Base-by-base conservation (phyloP, 768 basidiomycete genomes). In the Stropharia rugosoannulata region DNA sequence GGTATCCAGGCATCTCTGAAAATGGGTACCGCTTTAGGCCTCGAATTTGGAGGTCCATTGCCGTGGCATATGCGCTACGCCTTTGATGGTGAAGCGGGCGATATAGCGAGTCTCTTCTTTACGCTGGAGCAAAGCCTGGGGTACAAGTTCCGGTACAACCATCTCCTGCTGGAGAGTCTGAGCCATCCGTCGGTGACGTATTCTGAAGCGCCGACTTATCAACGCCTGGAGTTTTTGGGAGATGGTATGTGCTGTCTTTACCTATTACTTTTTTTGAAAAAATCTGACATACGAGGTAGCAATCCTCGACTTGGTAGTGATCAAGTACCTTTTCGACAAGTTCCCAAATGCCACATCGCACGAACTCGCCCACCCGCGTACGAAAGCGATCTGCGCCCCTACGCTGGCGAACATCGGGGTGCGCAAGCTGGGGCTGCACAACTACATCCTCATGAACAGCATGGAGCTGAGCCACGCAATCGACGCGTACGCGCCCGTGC, bases 221-320 rank as follows among this genome's bases (percentile, higher is more conserved):
- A 96, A 58, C 82, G 94, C 12, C 73, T 95, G 10, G 94, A 96
- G 62, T 95, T 93, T 62, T 78, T 96, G 2, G 94, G 94, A 32
- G 94, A 96, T 66, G 90, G 93, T 93, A 66, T 72, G 84, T 66
- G 22, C 5, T 39, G 54, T 37, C 9, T 36, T 36, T 42, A 46
- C 29, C 40, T 49, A 18, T 29, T 16, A 47, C 32, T 47, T 11
- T 60, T 64, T 3, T 40, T 8, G 41, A 50, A 64, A 19, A 62
- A 40, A 15, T 59, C 59, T 15, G 39, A 48, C 16, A 58, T 15
- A 56, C 5, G 29, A 4, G 29, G 19, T 61, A 91, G 90, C 89
- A 32, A 69, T 92, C 25, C 75, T 90, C 25, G 84, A 90, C 60
- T 68, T 92, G 25, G 89, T 86, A 41, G 82, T 93, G 38, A 79